Evolutionary conservation across 305 asterid species (phyloP).

Genomic region (Plantago coronopus): DNA sequence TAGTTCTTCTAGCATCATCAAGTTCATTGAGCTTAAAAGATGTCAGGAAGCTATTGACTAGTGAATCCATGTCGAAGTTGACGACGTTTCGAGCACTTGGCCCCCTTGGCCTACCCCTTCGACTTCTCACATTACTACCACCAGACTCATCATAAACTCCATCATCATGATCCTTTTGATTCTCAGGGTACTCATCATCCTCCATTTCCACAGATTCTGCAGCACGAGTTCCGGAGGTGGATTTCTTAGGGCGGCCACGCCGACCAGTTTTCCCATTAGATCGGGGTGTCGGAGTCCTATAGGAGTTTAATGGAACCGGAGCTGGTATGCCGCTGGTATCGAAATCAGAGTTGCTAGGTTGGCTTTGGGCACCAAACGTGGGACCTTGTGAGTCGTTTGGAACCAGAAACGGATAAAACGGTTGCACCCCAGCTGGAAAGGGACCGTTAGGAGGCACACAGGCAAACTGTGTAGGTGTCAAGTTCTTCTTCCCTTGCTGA

Average conservation of each 20-base stretch:
- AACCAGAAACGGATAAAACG: slow-evolving; percentile 61
- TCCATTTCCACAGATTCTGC: slow-evolving; percentile 19
- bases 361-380: slow-evolving; percentile 21
- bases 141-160: slow-evolving; percentile 34
- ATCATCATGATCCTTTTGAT: neutral
- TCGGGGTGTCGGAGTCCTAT: slow-evolving; percentile 49
- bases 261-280: slow-evolving; percentile 43
- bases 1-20: slow-evolving; percentile 44
- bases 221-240: slow-evolving; percentile 24
- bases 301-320: slow-evolving; percentile 70
- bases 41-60: slow-evolving; percentile 36
- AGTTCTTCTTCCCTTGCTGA: slow-evolving; percentile 43
- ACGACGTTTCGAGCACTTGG: slow-evolving; percentile 42
- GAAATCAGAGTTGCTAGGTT: slow-evolving; percentile 29
- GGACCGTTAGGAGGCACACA: slow-evolving; percentile 86
- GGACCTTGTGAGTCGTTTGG: slow-evolving; percentile 27
- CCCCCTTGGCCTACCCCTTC: slow-evolving; percentile 26
- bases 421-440: slow-evolving; percentile 68
- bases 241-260: slow-evolving; percentile 35
- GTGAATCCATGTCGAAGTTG: slow-evolving; percentile 40
- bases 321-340: slow-evolving; percentile 42
- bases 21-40: slow-evolving; percentile 47
- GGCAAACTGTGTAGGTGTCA: slow-evolving; percentile 52
- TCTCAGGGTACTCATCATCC: slow-evolving; percentile 35
- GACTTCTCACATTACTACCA: slow-evolving; percentile 18